Evolutionary conservation across 495 filamentous ascomycete genomes (phyloP), one percentile per base, ranked within the genome.

Genomic region (Aspergillus heteromorphus): DNA sequence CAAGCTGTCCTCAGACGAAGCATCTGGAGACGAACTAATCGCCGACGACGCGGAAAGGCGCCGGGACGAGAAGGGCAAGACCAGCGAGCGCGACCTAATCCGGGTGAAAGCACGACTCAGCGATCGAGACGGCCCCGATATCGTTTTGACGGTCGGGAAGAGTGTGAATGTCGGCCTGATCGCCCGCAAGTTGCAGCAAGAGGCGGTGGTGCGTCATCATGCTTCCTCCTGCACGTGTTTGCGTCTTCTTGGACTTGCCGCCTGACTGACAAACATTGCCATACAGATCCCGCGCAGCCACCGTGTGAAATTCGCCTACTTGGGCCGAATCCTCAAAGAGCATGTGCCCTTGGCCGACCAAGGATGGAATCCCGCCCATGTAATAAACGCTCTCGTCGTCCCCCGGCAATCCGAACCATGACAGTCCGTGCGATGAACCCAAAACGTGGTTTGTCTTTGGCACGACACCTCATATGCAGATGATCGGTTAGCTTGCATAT

Each of bases 351-450:
- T 96, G 14, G 63, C 69, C 16, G 77, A 73, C 25, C 88, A 91
- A 60, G 87, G 87, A 21, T 96, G 89, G 88, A 79, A 83, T 59
- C 75, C 80, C 51, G 88, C 83, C 18, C 79, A 92, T 67, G 76
- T 92, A 19, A 69, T 96, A 49, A 95, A 92, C 65, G 91, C 88
- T 6, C 66, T 93, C 52, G 83, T 95, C 48, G 87, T 87, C 59
- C 61, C 63, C 7, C 69, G 64, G 48, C 51, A 45, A 38, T 58
- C 56, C 11, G 34, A 52, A 4, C 61, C 61, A 30, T 68, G 58
- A 60, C 29, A 48, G 18, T 21, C 9, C 5, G 6, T 31, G 19
- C 20, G 7, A 47, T 21, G 18, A 45, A 14, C 14, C 13, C 10
- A 38, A 20, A 45, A 47, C 43, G 29, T 30, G 38, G 19, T 17